Base-by-base conservation (phyloP, 2,329 filamentous ascomycete genomes). In the Aspergillus glaucus region DNA sequence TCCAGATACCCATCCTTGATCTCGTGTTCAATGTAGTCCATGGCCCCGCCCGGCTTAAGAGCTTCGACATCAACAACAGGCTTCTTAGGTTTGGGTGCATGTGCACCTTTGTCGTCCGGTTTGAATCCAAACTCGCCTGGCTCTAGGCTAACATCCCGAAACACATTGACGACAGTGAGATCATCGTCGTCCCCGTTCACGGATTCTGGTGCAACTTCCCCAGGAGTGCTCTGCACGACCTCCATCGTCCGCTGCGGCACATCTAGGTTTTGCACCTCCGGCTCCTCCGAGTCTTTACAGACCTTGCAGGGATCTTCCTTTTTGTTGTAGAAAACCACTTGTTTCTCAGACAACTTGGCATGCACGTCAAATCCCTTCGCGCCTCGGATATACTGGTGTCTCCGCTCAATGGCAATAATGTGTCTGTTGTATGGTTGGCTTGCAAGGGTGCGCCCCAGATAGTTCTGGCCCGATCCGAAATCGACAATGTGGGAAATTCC, bases 391-490 rank as follows among this genome's bases (percentile, higher is more conserved):
- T 96, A 96, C 59, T 86, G 82, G 60, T 88, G 84, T 54, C 85
- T 84, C 50, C 89, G 87, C 69, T 98, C 93, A 30, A 98, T 89
- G 1, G 92, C 93, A 47, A 97, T 83, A 40, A 97, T 86, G 56
- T 90, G 82, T 60, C 85, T 84, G 61, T 91, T 88, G 71, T 95
- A 95, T 0, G 91, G 90, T 47, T 84, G 78, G 53, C 86, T 89
- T 12, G 92, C 92, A 50, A 98, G 75, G 1, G 88, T 87, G 42
- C 93, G 80, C 1, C 93, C 92, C 3, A 98, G 82, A 62, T 98
- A 98, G 63, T 96, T 97, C 67, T 97, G 92, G 0, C 93, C 93
- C 46, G 90, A 95, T 24, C 93, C 93, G 68, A 97, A 95, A 70
- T 98, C 93, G 44, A 97, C 85, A 50, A 95, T 83, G 71, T 97